Base-by-base conservation (phyloP, 805 yeast species). In the Sungouiozyma intestinalis region DNA sequence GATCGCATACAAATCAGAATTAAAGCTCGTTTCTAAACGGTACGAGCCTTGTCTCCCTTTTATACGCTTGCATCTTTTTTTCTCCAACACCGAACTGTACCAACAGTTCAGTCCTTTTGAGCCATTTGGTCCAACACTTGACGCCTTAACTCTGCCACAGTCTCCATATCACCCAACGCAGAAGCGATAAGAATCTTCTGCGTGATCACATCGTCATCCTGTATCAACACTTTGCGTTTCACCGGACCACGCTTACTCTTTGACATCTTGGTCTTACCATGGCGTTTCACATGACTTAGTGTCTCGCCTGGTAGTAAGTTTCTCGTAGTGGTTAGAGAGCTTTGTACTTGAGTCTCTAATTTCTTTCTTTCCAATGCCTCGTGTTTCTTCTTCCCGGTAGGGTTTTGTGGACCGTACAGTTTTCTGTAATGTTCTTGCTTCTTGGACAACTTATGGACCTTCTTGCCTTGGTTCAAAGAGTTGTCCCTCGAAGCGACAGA, bases 391-490 rank as follows among this genome's bases (percentile, higher is more conserved):
- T 81, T 83, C 63, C 90, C 73, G 69, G 90, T 79, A 40, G 69
- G 64, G 2, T 74, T 60, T 61, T 92, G 73, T 3, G 92, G 92
- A 33, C 73, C 69, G 36, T 79, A 72, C 2, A 90, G 81, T 58
- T 79, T 84, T 50, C 70, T 74, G 60, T 75, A 84, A 42, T 90
- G 68, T 59, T 87, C 95, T 24, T 66, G 67, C 65, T 86, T 87
- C 61, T 83, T 88, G 43, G 69, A 76, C 48, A 86, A 94, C 35
- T 87, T 62, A 58, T 80, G 80, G 85, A 29, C 67, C 77, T 41
- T 73, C 73, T 53, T 90, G 96, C 57, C 81, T 82, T 58, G 81
- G 69, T 59, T 90, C 97, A 48, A 90, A 76, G 61, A 92, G 97
- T 63, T 80, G 72, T 55, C 85, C 77, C 67, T 76, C 36, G 73